A percentile compares a stretch with the other conserved stretches of the same genome.
Evolutionary conservation across 129 eudicot genomes (phyloP).

Genomic region (Scalesia atractyloides): DNA sequence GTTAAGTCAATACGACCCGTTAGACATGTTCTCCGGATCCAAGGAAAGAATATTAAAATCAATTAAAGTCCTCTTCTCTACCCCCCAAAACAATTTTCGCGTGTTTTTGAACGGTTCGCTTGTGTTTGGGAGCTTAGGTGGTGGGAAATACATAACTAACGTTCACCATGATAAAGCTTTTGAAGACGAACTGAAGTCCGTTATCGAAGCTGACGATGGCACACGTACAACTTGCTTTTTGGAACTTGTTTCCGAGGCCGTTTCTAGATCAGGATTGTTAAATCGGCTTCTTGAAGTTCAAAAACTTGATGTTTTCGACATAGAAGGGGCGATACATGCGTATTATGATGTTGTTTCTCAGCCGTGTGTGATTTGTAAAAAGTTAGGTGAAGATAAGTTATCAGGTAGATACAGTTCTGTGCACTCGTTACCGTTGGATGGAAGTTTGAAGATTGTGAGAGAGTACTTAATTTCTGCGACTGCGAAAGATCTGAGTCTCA

Average conservation of each 20-base stretch:
- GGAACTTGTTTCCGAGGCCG: constrained; percentile 69
- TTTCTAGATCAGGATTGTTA: constrained; percentile 55
- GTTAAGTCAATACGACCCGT: constrained; percentile 77
- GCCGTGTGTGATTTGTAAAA: constrained; percentile 69
- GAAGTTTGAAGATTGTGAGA: constrained; percentile 71
- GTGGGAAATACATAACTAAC: constrained; percentile 51
- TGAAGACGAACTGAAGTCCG: constrained; percentile 54
- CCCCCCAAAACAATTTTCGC: constrained; percentile 94
- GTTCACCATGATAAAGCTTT: constrained; percentile 46
- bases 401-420: constrained; percentile 45
- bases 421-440: constrained; percentile 65
- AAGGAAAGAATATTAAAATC: constrained; percentile 63
- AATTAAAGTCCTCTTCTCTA: constrained; percentile 59
- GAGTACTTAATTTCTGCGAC: constrained; percentile 84
- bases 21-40: constrained; percentile 86
- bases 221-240: constrained; percentile 55
- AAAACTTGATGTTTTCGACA: constrained; percentile 75
- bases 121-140: constrained; percentile 79
- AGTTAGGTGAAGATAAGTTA: constrained; percentile 38
- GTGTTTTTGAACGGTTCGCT: constrained; percentile 87
- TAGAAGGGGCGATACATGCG: constrained; percentile 97
- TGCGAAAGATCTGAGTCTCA: constrained; percentile 91
- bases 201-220: constrained; percentile 69
- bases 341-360: constrained; percentile 80
- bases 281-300: constrained; percentile 79